A percentile compares a stretch with the other conserved stretches of the same genome.
Evolutionary conservation across 768 basidiomycete species (phyloP).

Genomic region (Auriscalpium microsporum): DNA sequence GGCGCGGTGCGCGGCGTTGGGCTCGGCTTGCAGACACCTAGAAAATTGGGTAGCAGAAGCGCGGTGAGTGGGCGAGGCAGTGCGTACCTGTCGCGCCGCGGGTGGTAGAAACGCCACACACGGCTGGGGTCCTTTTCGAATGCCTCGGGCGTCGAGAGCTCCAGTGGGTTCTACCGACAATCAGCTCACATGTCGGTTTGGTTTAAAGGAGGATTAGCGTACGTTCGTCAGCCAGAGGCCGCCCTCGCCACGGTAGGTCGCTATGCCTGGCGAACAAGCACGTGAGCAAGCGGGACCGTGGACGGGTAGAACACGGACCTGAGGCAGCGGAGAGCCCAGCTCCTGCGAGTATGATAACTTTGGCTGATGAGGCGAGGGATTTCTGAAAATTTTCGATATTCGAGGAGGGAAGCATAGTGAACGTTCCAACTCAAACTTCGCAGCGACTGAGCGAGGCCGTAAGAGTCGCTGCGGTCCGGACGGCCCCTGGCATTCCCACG

Average conservation of each 20-base stretch:
- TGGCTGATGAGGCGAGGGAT: constrained; percentile 12
- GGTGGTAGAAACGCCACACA: not conserved
- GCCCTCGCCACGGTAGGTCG: constrained; percentile 6
- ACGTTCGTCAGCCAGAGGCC: not conserved
- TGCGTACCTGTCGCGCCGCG: not conserved
- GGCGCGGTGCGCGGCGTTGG: constrained; percentile 48
- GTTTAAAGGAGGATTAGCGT: not conserved
- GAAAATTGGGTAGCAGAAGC: not conserved
- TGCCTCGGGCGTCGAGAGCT: not conserved
- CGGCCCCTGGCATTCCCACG: too few relatives aligned
- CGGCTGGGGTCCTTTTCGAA: not conserved
- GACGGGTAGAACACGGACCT: constrained; percentile 25
- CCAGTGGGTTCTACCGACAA: not conserved
- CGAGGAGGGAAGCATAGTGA: not conserved
- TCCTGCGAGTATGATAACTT: constrained; percentile 36
- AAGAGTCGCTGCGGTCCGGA: too few relatives aligned
- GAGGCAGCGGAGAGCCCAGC: constrained; percentile 55
- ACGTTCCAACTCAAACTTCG: too few relatives aligned
- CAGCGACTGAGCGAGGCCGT: too few relatives aligned
- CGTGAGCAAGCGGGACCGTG: too few relatives aligned
- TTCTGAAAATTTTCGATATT: not conserved
- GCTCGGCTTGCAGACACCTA: constrained; percentile 21
- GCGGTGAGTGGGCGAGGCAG: not conserved
- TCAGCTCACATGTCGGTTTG: not conserved
- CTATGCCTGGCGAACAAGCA: constrained; percentile 18